Percentiles rank a stretch among this genome's conserved stretches.
Conservation (phyloP, 805 yeast genomes). For the Wickerhamomyces ciferrii region DNA sequence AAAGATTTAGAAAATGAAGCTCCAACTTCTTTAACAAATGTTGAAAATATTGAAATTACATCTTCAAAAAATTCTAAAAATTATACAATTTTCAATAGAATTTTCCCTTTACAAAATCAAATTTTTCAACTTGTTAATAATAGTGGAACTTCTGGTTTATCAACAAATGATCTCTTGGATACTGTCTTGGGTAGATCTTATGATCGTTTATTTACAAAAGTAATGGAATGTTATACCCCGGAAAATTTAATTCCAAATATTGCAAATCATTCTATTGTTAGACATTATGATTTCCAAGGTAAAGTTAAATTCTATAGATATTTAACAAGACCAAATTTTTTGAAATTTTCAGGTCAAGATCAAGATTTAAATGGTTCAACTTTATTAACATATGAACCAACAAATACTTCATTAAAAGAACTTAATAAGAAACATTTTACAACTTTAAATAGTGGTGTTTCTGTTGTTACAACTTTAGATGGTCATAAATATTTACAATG, state of each 20-base stretch:
- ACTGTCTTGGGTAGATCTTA: constrained; percentile 50
- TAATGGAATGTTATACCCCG: constrained; percentile 40
- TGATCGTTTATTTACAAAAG: constrained; percentile 43
- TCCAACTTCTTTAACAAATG: constrained; percentile 10
- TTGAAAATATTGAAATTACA: constrained; percentile 12
- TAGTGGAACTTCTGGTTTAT: constrained; percentile 44
- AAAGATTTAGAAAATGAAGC: constrained; percentile 18
- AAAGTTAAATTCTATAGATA: constrained; percentile 69
- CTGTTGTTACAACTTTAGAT: constrained; percentile 4
- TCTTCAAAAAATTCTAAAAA: constrained; percentile 6
- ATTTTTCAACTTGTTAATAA: constrained; percentile 42
- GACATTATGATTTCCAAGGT: constrained; percentile 70
- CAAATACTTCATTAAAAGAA: constrained; percentile 9
- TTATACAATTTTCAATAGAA: constrained; percentile 35
- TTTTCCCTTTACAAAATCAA: constrained; percentile 64
- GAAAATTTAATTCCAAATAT: constrained; percentile 26
- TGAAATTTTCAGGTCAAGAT: constrained; percentile 24
- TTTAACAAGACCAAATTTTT: constrained; percentile 38
- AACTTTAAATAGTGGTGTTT: constrained; percentile 13
- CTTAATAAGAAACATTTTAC: constrained; percentile 20
- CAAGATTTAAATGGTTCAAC: constrained; percentile 22
- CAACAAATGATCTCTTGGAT: constrained; percentile 50
- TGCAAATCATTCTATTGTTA: constrained; percentile 38
- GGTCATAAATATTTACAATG: constrained; percentile 8
- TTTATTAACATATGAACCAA: constrained; percentile 14